A percentile compares a stretch with the other conserved stretches of the same genome.
phyloP scores from a whole-genome alignment of 1,284 basidiomycete species.

The Ceratobasidium theobromae region DNA sequence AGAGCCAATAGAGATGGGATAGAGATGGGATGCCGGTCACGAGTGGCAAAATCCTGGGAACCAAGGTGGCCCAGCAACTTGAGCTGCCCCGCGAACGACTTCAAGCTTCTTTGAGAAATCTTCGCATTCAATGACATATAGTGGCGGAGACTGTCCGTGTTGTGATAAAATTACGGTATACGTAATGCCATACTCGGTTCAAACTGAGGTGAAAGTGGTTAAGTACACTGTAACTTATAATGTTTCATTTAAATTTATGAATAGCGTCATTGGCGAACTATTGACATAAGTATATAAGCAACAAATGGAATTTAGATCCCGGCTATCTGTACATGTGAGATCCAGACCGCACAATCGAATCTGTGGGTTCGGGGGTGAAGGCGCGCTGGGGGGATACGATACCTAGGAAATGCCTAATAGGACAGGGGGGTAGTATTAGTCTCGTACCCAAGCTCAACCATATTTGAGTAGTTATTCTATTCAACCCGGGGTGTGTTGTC shows the following conservation, averaged over 20 bases:
- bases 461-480: neutral
- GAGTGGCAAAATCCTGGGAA: neutral
- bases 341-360: no score
- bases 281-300: neutral
- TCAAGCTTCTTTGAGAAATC: neutral
- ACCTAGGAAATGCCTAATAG: no score
- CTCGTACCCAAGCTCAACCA: slow-evolving; percentile 1
- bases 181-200: no score
- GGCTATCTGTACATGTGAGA: neutral
- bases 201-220: slow-evolving; percentile 4
- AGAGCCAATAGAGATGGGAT: neutral
- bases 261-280: neutral
- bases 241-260: slow-evolving; percentile 10
- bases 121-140: no score
- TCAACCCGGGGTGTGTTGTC: neutral
- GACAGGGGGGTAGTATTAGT: slow-evolving; percentile 1
- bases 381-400: no score
- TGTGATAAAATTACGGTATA: no score
- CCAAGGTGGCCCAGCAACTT: neutral
- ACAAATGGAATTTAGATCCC: slow-evolving; percentile 9
- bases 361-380: no score
- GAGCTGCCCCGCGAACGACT: no score
- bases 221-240: no score
- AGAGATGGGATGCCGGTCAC: neutral
- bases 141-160: no score